Percentiles rank a stretch among this genome's conserved stretches.
phyloP scores from a whole-genome alignment of 2,329 filamentous ascomycete species.

The Fusarium begoniae region DNA sequence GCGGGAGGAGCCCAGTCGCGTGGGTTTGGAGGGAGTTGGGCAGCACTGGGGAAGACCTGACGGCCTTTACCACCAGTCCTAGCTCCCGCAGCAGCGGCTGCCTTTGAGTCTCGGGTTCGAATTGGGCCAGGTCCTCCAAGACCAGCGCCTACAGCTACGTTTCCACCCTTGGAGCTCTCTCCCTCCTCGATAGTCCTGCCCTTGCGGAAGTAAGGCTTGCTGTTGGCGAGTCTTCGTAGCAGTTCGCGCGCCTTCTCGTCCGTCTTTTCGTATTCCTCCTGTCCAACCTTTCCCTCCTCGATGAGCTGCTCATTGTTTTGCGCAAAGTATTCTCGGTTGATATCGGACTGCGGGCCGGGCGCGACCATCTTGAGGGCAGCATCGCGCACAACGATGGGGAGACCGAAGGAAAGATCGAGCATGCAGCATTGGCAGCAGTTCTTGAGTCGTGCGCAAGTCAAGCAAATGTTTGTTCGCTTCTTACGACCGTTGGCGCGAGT shows the following conservation, averaged over 20 bases:
- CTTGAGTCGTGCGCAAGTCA: slow-evolving; percentile 96
- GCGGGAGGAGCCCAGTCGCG: slow-evolving; percentile 87
- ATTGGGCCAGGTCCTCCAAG: slow-evolving; percentile 77
- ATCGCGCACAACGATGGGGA: slow-evolving; percentile 94
- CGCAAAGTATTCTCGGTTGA: slow-evolving; percentile 97
- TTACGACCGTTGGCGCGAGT: slow-evolving; percentile 88
- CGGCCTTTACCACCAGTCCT: slow-evolving; percentile 56
- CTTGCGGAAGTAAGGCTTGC: slow-evolving; percentile 95
- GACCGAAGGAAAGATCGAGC: slow-evolving; percentile 94
- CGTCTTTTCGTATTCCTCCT: slow-evolving; percentile 95
- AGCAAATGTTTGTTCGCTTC: slow-evolving; percentile 93
- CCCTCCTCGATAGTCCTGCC: slow-evolving; percentile 74
- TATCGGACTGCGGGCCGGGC: slow-evolving; percentile 87
- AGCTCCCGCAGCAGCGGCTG: slow-evolving; percentile 60
- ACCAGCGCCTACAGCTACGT: slow-evolving; percentile 63
- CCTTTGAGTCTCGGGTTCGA: slow-evolving; percentile 73
- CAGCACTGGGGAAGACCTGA: slow-evolving; percentile 73
- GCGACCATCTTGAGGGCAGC: slow-evolving; percentile 98
- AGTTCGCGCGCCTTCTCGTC: slow-evolving; percentile 96
- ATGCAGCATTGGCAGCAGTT: slow-evolving; percentile 99
- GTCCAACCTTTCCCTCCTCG: slow-evolving; percentile 84
- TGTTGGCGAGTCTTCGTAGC: slow-evolving; percentile 83
- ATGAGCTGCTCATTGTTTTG: slow-evolving; percentile 97
- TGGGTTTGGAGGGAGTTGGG: slow-evolving; percentile 80
- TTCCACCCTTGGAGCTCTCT: slow-evolving; percentile 54